Conservation (phyloP, 208 protist species). For the Leishmania major region DNA sequence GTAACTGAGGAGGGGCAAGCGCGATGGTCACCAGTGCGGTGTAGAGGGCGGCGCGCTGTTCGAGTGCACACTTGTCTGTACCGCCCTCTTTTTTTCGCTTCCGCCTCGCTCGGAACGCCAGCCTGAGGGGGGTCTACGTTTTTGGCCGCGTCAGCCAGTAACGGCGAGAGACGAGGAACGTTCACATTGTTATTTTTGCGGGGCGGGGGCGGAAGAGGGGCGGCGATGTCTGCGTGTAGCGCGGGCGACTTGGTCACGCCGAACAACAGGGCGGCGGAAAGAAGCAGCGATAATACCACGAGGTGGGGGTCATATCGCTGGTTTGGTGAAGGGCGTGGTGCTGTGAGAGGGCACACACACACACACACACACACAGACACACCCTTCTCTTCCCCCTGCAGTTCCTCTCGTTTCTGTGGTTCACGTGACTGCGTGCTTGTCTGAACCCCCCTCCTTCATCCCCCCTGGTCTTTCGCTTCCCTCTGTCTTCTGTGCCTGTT, state of each 20-base stretch:
- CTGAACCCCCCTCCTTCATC: background rate
- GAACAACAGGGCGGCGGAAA: background rate
- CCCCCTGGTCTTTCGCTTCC: background rate
- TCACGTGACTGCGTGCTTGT: background rate
- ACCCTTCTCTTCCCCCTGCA: background rate
- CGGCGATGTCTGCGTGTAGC: background rate
- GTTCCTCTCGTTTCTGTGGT: background rate
- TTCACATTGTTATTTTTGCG: background rate
- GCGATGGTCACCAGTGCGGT: background rate
- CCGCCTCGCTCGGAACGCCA: background rate
- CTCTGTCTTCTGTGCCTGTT: background rate
- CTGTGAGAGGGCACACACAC: background rate
- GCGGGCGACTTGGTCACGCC: background rate
- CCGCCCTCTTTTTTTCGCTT: background rate
- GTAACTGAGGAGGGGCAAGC: slow-evolving; percentile 12
- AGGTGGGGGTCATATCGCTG: background rate
- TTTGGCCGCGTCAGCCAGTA: background rate
- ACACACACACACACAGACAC: background rate
- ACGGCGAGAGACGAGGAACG: background rate
- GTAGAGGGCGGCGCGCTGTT: background rate
- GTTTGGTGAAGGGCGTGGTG: background rate
- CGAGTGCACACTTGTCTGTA: background rate
- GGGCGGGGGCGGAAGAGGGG: background rate
- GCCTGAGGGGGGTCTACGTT: background rate
- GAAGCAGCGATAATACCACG: background rate